phyloP scores from a whole-genome alignment of 2,329 filamentous ascomycete species.

The Macrophomina pseudophaseolina region DNA sequence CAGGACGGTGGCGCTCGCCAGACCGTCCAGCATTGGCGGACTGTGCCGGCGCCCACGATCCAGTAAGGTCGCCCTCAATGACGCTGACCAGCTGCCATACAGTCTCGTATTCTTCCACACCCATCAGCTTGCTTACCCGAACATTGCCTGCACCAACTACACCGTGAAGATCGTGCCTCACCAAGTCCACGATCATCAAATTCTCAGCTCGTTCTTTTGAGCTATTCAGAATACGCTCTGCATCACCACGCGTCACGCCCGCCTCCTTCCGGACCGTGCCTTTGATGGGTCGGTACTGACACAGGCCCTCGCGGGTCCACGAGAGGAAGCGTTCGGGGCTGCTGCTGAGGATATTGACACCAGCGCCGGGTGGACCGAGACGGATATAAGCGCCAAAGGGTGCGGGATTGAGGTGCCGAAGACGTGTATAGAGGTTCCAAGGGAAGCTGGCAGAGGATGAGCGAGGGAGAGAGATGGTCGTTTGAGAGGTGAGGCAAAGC shows the following conservation, averaged over 20 bases:
- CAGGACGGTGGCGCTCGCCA: background rate
- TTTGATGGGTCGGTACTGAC: slow-evolving; percentile 92
- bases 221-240: slow-evolving; percentile 73
- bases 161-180: slow-evolving; percentile 91
- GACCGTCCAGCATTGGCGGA: no score
- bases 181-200: slow-evolving; percentile 96
- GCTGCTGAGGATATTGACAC: slow-evolving; percentile 73
- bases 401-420: slow-evolving; percentile 75
- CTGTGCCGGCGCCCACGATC: background rate
- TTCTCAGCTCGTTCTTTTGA: slow-evolving; percentile 96
- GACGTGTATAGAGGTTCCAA: slow-evolving; percentile 74
- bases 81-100: slow-evolving; percentile 93
- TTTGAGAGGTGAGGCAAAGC: slow-evolving; percentile 80
- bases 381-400: slow-evolving; percentile 84
- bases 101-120: slow-evolving; percentile 87
- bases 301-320: slow-evolving; percentile 65
- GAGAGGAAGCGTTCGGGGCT: slow-evolving; percentile 90
- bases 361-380: slow-evolving; percentile 55
- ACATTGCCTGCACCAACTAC: slow-evolving; percentile 78
- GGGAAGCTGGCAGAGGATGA: slow-evolving; percentile 40
- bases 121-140: slow-evolving; percentile 75
- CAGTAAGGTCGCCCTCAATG: slow-evolving; percentile 66
- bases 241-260: slow-evolving; percentile 71
- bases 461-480: slow-evolving; percentile 58
- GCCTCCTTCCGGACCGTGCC: slow-evolving; percentile 85